Evolutionary conservation across 2,329 filamentous ascomycete genomes (phyloP).

Genomic region (Madurella fahalii): DNA sequence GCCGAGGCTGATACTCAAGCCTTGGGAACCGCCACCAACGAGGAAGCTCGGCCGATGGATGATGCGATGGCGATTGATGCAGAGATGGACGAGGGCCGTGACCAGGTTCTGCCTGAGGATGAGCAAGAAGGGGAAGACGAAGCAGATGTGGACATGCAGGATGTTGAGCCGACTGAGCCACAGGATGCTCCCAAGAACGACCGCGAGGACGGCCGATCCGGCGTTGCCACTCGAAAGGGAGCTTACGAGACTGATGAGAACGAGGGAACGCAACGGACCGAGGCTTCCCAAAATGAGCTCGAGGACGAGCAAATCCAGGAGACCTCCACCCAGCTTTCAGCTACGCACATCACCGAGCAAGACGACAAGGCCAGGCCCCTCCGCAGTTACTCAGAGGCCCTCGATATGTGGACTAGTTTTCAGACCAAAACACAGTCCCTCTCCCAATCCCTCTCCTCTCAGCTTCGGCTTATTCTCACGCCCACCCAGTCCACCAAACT

Average conservation of each 20-base stretch:
- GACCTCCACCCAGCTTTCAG: conserved; percentile 61
- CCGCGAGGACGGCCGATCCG: conserved; percentile 53
- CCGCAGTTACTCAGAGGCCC: conserved; percentile 52
- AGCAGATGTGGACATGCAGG: conserved; percentile 43
- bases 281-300: conserved; percentile 35
- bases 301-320: conserved; percentile 48
- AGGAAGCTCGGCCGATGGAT: conserved; percentile 81
- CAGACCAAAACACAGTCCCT: conserved; percentile 80
- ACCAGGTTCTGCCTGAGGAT: conserved; percentile 49
- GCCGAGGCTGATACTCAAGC: conserved; percentile 83
- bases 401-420: conserved; percentile 78
- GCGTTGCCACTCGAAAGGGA: conserved; percentile 57
- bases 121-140: conserved; percentile 39
- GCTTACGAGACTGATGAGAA: conserved; percentile 51
- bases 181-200: conserved; percentile 40
- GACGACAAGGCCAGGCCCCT: conserved; percentile 35
- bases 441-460: conserved; percentile 85
- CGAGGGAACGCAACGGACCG: conserved; percentile 30
- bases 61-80: conserved; percentile 84
- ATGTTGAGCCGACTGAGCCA: conserved; percentile 38
- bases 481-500: conserved; percentile 95
- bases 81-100: conserved; percentile 51
- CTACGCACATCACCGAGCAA: conserved; percentile 61
- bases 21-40: conserved; percentile 80
- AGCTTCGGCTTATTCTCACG: conserved; percentile 89